Evolutionary conservation across 192 early-diverging fungal genomes (phyloP).

Genomic region (Linnemannia elongata): DNA sequence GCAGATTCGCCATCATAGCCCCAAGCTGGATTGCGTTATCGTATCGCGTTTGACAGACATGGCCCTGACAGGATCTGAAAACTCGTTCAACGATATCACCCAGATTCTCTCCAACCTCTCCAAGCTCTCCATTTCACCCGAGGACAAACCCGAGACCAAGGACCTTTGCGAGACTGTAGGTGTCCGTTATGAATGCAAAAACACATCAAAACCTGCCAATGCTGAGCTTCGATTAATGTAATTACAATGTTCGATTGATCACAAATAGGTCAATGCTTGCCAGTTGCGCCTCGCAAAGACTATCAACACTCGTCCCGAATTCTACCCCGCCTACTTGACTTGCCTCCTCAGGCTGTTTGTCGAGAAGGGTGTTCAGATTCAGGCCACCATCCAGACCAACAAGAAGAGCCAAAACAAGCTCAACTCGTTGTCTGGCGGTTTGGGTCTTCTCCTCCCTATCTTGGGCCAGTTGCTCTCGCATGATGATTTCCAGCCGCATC

Average conservation of each 20-base stretch:
- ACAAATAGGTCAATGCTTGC: conserved; percentile 59
- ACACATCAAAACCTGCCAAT: neutral
- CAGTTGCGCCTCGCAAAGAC: conserved; percentile 64
- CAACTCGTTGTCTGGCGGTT: conserved; percentile 60
- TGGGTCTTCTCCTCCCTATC: conserved; percentile 73
- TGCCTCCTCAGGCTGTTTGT: conserved; percentile 69
- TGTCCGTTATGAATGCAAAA: neutral
- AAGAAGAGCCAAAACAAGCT: conserved; percentile 62
- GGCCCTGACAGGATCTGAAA: conserved; percentile 68
- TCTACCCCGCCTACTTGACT: conserved; percentile 65
- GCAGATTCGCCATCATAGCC: conserved; percentile 67
- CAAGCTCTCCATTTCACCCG: conserved; percentile 58
- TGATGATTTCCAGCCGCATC: conserved; percentile 69
- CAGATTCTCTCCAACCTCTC: conserved; percentile 62
- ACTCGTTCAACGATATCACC: conserved; percentile 74
- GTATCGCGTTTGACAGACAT: conserved; percentile 71
- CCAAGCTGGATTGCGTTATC: conserved; percentile 64
- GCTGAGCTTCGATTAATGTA: neutral
- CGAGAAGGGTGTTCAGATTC: conserved; percentile 72
- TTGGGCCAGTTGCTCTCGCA: conserved; percentile 71
- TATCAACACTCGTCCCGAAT: conserved; percentile 65
- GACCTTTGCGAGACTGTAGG: conserved; percentile 65
- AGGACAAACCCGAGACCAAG: conserved; percentile 59
- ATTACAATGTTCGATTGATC: neutral
- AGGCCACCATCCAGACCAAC: conserved; percentile 56